Base-by-base conservation (phyloP, 768 basidiomycete species). In the Gloeopeniophorella convolvens region DNA sequence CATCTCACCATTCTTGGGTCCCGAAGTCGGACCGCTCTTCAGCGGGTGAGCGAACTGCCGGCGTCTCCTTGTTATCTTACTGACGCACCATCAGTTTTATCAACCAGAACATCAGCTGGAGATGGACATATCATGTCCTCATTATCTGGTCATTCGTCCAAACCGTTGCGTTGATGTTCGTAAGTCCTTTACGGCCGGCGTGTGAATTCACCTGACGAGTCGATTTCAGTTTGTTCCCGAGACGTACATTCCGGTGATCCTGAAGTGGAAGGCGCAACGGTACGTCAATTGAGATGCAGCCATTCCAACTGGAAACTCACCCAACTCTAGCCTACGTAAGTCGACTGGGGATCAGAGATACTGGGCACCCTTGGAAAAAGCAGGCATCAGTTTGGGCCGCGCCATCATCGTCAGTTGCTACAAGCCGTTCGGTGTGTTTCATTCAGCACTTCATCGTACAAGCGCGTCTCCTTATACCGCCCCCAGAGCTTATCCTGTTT, bases 131-230 rank as follows among this genome's bases (percentile, higher is more conserved):
- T n/a, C n/a, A n/a, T n/a, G n/a, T n/a, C n/a, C n/a, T 83, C 50
- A 53, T 83, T 1, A 84, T 85, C n/a, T 92, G 89, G 89, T 70
- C 76, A 1, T 79, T 76, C 39, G 67, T 66, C 2, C 73, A 87
- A 62, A 62, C 72, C 12, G 43, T 77, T 8, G 67, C 77, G 0
- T 64, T 91, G 10, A 59, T n/a, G n/a, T n/a, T n/a, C n/a, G n/a
- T n/a, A n/a, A n/a, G n/a, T n/a, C 16, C 16, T 24, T 12, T 41
- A 5, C 11, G 9, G 9, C 20, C 18, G 2, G n/a, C 9, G 27
- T 8, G 8, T 11, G 4, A 5, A 10, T 18, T 5, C 7, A 24
- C 27, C 16, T 21, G 11, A 41, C 13, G 16, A 8, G 40, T 18
- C 8, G 23, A 26, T n/a, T 3, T 45, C 13, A 86, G 77, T 63